phyloP scores from a whole-genome alignment of 2,329 filamentous ascomycete species.

The Talaromyces sp. region DNA sequence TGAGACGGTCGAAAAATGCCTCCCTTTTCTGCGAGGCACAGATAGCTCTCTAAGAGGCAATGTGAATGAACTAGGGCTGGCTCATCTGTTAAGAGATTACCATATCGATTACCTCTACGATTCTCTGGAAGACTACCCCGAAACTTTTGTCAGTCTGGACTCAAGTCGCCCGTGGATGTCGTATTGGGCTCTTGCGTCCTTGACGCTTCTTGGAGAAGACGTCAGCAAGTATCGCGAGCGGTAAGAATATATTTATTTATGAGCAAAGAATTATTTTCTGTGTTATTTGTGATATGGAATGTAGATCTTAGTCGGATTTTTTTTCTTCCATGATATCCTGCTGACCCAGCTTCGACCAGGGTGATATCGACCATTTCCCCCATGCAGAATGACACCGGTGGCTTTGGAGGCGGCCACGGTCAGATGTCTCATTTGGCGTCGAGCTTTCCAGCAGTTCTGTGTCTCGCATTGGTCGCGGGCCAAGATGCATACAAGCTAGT shows the following conservation, averaged over 20 bases:
- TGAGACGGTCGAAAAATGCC: constrained; percentile 62
- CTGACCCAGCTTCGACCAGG: constrained; percentile 30
- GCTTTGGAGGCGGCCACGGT: constrained; percentile 90
- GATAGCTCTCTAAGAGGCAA: constrained; percentile 46
- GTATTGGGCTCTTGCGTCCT: constrained; percentile 81
- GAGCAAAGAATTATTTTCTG: neutral
- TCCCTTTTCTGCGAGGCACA: constrained; percentile 59
- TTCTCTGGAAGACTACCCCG: constrained; percentile 58
- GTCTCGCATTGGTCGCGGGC: constrained; percentile 73
- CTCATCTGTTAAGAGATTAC: constrained; percentile 61
- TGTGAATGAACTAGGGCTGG: constrained; percentile 69
- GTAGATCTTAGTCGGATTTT: neutral
- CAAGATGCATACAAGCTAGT: constrained; percentile 69
- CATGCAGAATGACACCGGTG: constrained; percentile 77
- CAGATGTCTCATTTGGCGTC: constrained; percentile 85
- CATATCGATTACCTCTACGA: constrained; percentile 49
- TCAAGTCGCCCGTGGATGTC: constrained; percentile 89
- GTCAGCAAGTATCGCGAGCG: constrained; percentile 59
- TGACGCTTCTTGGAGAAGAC: constrained; percentile 74
- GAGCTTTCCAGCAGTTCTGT: constrained; percentile 78
- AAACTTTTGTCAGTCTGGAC: constrained; percentile 69
- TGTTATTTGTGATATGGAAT: neutral
- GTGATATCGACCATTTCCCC: constrained; percentile 70
- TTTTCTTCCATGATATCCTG: neutral
- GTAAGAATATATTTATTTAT: constrained; percentile 30